Base-by-base conservation (phyloP, 257 asterid species). In the Dorcoceras hygrometricum region DNA sequence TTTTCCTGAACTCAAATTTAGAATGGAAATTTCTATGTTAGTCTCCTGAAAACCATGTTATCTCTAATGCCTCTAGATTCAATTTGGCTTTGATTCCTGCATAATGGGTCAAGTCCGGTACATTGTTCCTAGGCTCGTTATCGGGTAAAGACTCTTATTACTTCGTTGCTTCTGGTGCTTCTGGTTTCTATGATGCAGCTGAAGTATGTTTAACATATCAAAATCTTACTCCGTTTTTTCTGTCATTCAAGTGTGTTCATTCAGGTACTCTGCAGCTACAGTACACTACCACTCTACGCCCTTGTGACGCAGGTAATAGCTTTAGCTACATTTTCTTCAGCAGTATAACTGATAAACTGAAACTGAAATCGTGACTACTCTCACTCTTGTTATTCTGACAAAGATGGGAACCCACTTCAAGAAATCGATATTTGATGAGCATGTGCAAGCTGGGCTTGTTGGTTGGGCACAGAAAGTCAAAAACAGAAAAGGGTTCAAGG, bases 351-450 rank as follows among this genome's bases (percentile, higher is more conserved):
- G 7, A 64, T 25, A 23, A 25, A 7, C 53, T 3, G 18, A 3
- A 19, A 28, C 61, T 75, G 31, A 73, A 34, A 31, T 63, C 23
- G 18, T 69, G 50, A 5, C 24, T 9, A 8, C 19, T 8, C 9
- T 57, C 18, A 61, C 39, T 60, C 28, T 62, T 71, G 53, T n/a
- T 31, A 22, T 16, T 9, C 55, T 63, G 54, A 39, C 19, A 68
- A 34, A 94, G 99, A 94, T 94, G 99, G 99, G 99, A 66, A 90
- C 96, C 7, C 77, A 85, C 75, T 94, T 90, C 86, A 94, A 94
- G 84, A 90, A 81, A 72, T 85, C 99, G 4, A 90, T 94, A 77
- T 94, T 94, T 29, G 96, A 90, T 0, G 96, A 88, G 73, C 96
- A 88, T 25, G 78, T 94, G 67, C 99, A 87, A 87, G 90, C 27